Percentiles rank a stretch among this genome's conserved stretches.
phyloP scores from a whole-genome alignment of 371 early-diverging fungal species.

The Mycotypha africana region DNA sequence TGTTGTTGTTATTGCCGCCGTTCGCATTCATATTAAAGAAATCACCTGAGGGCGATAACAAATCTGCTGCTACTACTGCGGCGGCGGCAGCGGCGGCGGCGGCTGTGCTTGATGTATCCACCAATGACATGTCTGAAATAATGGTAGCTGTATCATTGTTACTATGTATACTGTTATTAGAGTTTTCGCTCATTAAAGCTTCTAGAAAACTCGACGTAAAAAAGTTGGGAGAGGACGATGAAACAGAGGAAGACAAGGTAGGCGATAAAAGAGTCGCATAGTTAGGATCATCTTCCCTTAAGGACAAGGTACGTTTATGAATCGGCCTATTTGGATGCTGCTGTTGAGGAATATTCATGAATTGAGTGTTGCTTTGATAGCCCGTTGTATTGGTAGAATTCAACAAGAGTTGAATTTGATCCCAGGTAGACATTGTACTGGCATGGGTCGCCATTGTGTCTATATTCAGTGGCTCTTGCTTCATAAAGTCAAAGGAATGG shows the following conservation, averaged over 20 bases:
- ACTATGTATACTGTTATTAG: not conserved
- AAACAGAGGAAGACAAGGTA: conserved; percentile 5
- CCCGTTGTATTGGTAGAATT: not conserved
- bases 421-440: conserved; percentile 7
- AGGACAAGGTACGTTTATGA: conserved; percentile 28
- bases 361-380: not conserved
- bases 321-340: conserved; percentile 14
- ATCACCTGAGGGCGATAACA: conserved; percentile 11
- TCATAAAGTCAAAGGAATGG: conserved; percentile 16
- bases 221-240: conserved; percentile 30
- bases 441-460: not conserved
- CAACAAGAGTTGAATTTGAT: conserved; percentile 6
- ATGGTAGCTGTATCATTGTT: conserved; percentile 1
- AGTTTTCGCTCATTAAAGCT: conserved; percentile 39
- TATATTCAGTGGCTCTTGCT: conserved; percentile 10
- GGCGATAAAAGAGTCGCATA: conserved; percentile 14
- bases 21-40: too few relatives aligned
- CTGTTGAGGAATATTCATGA: not conserved
- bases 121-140: conserved; percentile 26
- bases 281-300: conserved; percentile 22
- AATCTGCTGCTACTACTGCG: conserved; percentile 21
- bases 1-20: too few relatives aligned
- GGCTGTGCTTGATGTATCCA: too few relatives aligned
- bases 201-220: conserved; percentile 57
- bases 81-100: too few relatives aligned